Evolutionary conservation across 192 early-diverging fungal genomes (phyloP).

Genomic region (Gonapodya prolifera): DNA sequence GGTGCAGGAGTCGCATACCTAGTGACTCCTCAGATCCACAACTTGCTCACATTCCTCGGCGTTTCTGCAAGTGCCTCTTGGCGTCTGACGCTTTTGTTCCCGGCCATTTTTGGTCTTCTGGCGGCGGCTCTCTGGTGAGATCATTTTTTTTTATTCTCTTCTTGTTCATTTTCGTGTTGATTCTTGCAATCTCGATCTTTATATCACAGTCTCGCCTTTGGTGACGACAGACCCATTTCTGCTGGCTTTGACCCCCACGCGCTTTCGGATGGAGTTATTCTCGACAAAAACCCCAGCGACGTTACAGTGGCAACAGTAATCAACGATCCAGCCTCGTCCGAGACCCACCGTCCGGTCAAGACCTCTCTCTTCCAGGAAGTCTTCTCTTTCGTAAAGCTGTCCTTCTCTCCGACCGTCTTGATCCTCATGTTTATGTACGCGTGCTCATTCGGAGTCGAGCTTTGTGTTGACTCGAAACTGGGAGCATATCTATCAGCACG

Average conservation of each 20-base stretch:
- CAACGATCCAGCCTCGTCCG: too few relatives aligned
- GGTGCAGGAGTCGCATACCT: slow-evolving; percentile 50
- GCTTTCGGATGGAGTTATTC: neutral
- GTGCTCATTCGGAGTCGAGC: slow-evolving; percentile 50
- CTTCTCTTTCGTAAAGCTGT: neutral
- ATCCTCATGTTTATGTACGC: slow-evolving; percentile 43
- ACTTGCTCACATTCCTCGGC: neutral
- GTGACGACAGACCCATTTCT: neutral
- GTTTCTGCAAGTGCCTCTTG: neutral
- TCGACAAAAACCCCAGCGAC: neutral
- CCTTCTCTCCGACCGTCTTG: slow-evolving; percentile 12
- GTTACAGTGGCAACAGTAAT: too few relatives aligned
- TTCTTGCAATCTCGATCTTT: too few relatives aligned
- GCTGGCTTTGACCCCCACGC: neutral
- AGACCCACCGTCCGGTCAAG: too few relatives aligned
- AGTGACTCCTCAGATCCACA: slow-evolving; percentile 37
- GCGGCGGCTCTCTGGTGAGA: neutral
- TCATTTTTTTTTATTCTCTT: neutral
- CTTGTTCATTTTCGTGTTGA: too few relatives aligned
- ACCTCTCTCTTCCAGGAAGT: neutral
- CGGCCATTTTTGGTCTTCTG: neutral
- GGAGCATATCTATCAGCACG: slow-evolving; percentile 16
- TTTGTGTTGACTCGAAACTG: slow-evolving; percentile 43
- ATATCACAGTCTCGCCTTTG: neutral
- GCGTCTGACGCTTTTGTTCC: neutral